phyloP scores from a whole-genome alignment of 108 stramenopile species.

The Cyclotella baltica region DNA sequence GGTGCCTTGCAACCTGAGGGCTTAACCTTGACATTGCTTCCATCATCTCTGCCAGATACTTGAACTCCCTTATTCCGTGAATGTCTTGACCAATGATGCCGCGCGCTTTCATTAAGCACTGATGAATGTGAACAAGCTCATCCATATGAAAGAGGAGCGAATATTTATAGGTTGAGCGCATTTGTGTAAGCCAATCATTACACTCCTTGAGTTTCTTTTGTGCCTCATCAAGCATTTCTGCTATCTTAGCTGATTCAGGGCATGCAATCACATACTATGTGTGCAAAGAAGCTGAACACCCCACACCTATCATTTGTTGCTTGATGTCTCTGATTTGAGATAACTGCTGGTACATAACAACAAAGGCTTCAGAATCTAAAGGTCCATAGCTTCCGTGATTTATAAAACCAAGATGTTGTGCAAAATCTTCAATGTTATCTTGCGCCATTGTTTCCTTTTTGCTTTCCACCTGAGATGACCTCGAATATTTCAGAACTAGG shows the following conservation, averaged over 20 bases:
- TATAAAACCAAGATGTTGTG: slow-evolving; percentile 26
- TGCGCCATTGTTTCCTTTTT: slow-evolving; percentile 15
- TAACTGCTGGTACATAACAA: background rate
- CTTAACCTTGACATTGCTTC: slow-evolving; percentile 18
- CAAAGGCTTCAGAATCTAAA: background rate
- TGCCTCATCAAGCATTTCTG: slow-evolving; percentile 2
- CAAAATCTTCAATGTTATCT: slow-evolving; percentile 18
- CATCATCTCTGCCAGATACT: background rate
- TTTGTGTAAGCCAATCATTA: slow-evolving; percentile 13
- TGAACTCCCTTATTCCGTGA: background rate
- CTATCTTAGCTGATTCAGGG: background rate
- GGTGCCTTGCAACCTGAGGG: background rate
- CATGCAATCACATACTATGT: background rate
- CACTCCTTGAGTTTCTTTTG: slow-evolving; percentile 6
- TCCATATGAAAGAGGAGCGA: slow-evolving; percentile 28
- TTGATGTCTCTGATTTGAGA: background rate
- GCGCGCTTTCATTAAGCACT: background rate
- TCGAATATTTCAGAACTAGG: slow-evolving; percentile 7
- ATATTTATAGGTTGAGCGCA: slow-evolving; percentile 13
- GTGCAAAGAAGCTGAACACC: background rate
- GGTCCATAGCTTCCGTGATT: slow-evolving; percentile 16
- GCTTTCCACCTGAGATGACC: background rate
- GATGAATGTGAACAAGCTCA: slow-evolving; percentile 15
- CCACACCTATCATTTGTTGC: background rate
- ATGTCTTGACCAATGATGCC: background rate